A percentile compares a stretch with the other conserved stretches of the same genome.
Evolutionary conservation across 2,329 filamentous ascomycete genomes (phyloP).

Genomic region (Erysiphe pulchra): DNA sequence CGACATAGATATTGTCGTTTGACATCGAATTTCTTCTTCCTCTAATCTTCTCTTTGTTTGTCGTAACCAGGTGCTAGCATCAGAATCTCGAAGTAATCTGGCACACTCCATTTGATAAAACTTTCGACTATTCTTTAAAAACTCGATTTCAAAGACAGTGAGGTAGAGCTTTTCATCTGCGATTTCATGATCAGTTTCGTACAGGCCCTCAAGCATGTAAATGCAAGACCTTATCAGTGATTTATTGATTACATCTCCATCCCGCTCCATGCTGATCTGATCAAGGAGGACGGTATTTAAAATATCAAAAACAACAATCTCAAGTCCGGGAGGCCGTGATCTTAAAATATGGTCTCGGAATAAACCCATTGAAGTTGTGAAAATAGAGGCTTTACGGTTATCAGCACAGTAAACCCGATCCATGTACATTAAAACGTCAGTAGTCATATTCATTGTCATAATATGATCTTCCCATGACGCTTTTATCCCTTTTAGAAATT

Average conservation of each 20-base stretch:
- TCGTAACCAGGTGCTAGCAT: conserved; percentile 60
- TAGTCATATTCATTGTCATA: conserved; percentile 84
- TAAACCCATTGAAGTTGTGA: conserved; percentile 58
- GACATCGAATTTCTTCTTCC: conserved; percentile 64
- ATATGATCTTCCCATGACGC: conserved; percentile 74
- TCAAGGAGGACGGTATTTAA: conserved; percentile 66
- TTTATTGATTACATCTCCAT: conserved; percentile 71
- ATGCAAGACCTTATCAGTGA: conserved; percentile 58
- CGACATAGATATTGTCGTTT: conserved; percentile 49
- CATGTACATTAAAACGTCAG: conserved; percentile 94
- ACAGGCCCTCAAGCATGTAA: conserved; percentile 72
- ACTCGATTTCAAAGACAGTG: conserved; percentile 56
- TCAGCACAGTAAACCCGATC: conserved; percentile 65
- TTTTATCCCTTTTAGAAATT: conserved; percentile 52
- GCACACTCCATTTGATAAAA: conserved; percentile 63
- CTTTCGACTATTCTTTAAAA: conserved; percentile 38
- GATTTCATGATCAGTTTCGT: conserved; percentile 54
- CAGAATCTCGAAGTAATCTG: conserved; percentile 45
- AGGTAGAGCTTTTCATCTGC: conserved; percentile 65
- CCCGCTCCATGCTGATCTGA: conserved; percentile 75
- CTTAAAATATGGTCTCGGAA: conserved; percentile 71
- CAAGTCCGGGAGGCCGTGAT: conserved; percentile 22
- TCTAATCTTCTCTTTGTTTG: conserved; percentile 47
- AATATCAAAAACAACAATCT: conserved; percentile 36
- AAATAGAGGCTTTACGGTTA: conserved; percentile 50